Base-by-base conservation (phyloP, 2,329 filamentous ascomycete genomes). In the Talaromyces sp. region DNA sequence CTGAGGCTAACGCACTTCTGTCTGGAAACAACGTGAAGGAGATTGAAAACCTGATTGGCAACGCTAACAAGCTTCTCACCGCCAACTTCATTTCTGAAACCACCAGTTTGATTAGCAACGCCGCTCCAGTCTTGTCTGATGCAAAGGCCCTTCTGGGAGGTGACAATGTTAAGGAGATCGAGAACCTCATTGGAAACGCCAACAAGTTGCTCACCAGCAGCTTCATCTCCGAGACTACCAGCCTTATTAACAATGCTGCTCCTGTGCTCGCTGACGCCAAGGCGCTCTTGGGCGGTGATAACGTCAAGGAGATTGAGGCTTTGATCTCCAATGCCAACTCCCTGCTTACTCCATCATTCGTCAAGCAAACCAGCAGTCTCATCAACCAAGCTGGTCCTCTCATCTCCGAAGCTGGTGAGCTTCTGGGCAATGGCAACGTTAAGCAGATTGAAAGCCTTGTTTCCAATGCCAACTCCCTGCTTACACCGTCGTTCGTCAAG, bases 401-500 rank as follows among this genome's bases (percentile, higher is more conserved):
- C 5, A 66, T 73, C 17, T 65, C 62, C 14, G 68, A 69, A 32
- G 67, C 68, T 65, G 64, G 72, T 63, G 56, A 67, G 62, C 56
- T 74, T 61, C 61, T 74, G 65, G 67, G 71, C 32, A 58, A 67
- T 62, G 65, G 72, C 19, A 62, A 70, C 62, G 63, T 72, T 61
- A 64, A 73, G 54, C 62, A 70, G 61, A 65, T 64, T 14, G 65
- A 69, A 41, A 53, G 54, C 9, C 14, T 65, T 26, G 48, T 65
- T 19, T 46, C 51, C 29, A 64, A 64, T 48, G 64, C 63, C 41
- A 64, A 66, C 52, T 62, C 61, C 43, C 54, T 73, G 43, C 58
- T 74, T 54, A 70, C 69, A 1, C 58, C 67, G 29, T 62, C 66
- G 12, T 60, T 71, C 10, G 62, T 69, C 41, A 62, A 67, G 50